Evolutionary conservation across 495 filamentous ascomycete genomes (phyloP).

Genomic region (Viridothelium virens): DNA sequence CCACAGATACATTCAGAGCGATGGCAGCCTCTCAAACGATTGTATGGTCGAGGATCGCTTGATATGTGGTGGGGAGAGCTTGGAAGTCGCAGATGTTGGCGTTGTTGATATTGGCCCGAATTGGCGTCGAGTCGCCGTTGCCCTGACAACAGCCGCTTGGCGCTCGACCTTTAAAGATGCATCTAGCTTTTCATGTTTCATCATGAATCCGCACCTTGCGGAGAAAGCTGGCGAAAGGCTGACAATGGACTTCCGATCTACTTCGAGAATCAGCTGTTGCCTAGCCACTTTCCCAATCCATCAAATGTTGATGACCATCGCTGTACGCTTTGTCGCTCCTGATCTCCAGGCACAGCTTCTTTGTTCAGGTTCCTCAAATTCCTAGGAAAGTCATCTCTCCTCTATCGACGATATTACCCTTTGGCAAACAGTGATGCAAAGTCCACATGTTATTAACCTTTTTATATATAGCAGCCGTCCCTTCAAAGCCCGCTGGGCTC

Average conservation of each 20-base stretch:
- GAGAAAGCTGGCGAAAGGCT: too few relatives aligned
- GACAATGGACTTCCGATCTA: too few relatives aligned
- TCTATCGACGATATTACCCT: neutral
- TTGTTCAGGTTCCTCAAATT: neutral
- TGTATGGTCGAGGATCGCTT: neutral
- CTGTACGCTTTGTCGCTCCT: too few relatives aligned
- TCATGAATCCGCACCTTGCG: too few relatives aligned
- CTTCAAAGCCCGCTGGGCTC: neutral
- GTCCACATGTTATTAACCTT: neutral
- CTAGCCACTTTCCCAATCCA: too few relatives aligned
- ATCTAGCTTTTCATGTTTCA: too few relatives aligned
- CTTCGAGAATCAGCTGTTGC: too few relatives aligned
- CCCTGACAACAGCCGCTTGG: neutral
- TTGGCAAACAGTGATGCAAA: neutral
- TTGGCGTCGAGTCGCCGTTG: neutral
- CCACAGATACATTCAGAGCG: too few relatives aligned
- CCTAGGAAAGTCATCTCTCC: neutral
- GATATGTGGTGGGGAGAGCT: neutral
- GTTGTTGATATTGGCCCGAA: conserved; percentile 5
- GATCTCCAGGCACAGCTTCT: too few relatives aligned
- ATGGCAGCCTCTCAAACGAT: neutral
- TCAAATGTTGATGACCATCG: too few relatives aligned
- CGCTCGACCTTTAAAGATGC: neutral
- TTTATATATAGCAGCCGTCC: neutral
- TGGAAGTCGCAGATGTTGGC: neutral